Conservation (phyloP, 164 flowering plant species). For the Hamamelis virginiana region DNA sequence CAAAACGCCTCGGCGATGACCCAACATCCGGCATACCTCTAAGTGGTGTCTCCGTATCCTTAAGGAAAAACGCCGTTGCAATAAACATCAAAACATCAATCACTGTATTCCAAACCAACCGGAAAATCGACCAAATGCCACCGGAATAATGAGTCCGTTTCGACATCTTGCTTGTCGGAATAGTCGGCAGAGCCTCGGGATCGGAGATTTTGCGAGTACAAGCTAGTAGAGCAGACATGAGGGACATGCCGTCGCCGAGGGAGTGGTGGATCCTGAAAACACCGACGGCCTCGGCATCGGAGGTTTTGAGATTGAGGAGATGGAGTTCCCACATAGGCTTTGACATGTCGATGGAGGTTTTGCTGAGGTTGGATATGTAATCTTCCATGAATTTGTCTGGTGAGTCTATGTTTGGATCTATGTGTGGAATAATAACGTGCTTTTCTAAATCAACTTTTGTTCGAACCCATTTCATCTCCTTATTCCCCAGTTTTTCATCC, state of each 20-base stretch:
- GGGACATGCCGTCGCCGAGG: constrained; percentile 68
- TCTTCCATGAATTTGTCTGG: constrained; percentile 53
- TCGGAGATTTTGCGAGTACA: constrained; percentile 45
- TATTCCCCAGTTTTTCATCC: constrained; percentile 25
- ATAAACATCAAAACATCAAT: constrained; percentile 41
- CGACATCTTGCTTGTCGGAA: constrained; percentile 40
- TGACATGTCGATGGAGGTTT: constrained; percentile 38
- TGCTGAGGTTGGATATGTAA: constrained; percentile 40
- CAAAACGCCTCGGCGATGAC: constrained; percentile 25
- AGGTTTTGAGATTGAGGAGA: constrained; percentile 50
- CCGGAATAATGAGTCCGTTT: neutral
- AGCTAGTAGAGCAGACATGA: constrained; percentile 59
- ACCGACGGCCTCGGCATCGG: constrained; percentile 42
- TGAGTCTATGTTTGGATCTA: constrained; percentile 28
- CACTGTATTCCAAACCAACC: constrained; percentile 37
- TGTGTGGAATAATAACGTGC: constrained; percentile 41
- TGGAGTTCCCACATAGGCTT: constrained; percentile 75
- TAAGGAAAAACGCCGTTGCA: constrained; percentile 34
- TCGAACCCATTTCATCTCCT: constrained; percentile 41
- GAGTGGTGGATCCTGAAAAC: constrained; percentile 67
- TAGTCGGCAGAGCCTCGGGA: constrained; percentile 45
- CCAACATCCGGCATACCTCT: constrained; percentile 34
- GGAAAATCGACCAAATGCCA: constrained; percentile 25
- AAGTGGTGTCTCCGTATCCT: constrained; percentile 48
- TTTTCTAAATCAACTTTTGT: constrained; percentile 42